phyloP scores from a whole-genome alignment of 768 basidiomycete genomes.

The Tephrocybe sp. region DNA sequence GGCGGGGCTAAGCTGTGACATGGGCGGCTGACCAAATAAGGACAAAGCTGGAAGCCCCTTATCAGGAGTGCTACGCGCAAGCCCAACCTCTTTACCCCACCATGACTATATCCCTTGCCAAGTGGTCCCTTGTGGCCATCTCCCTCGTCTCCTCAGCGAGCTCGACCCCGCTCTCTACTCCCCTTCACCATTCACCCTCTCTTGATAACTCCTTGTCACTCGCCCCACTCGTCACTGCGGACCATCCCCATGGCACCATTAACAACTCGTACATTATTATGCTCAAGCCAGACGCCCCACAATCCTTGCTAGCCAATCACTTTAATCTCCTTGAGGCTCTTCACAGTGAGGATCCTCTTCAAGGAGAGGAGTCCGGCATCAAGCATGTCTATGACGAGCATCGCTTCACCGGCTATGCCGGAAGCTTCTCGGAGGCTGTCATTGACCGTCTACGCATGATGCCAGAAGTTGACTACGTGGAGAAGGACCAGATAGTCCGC shows the following conservation, averaged over 20 bases:
- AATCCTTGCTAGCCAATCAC: constrained; percentile 65
- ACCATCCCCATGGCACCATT: constrained; percentile 69
- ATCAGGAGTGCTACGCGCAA: constrained; percentile 20
- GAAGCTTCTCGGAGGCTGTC: constrained; percentile 66
- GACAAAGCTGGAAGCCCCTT: constrained; percentile 25
- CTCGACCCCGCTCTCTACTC: constrained; percentile 52
- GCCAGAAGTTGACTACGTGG: constrained; percentile 91
- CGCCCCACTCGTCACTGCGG: constrained; percentile 57
- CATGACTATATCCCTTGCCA: constrained; percentile 37
- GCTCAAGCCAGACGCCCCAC: constrained; percentile 68
- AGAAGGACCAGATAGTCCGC: constrained; percentile 91
- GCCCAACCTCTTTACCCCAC: constrained; percentile 27
- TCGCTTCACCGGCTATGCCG: constrained; percentile 72
- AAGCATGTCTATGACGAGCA: constrained; percentile 76
- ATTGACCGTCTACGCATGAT: constrained; percentile 73
- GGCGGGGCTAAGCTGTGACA: background rate
- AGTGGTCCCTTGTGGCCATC: constrained; percentile 42
- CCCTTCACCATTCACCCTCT: constrained; percentile 25
- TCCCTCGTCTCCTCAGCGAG: constrained; percentile 32
- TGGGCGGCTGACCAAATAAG: constrained; percentile 26
- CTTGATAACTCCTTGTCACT: constrained; percentile 44
- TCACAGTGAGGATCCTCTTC: constrained; percentile 48
- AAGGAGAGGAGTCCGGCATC: constrained; percentile 51
- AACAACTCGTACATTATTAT: constrained; percentile 96
- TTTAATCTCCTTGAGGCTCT: constrained; percentile 74